Evolutionary conservation across 495 filamentous ascomycete genomes (phyloP).

Genomic region (Darksidea phi): DNA sequence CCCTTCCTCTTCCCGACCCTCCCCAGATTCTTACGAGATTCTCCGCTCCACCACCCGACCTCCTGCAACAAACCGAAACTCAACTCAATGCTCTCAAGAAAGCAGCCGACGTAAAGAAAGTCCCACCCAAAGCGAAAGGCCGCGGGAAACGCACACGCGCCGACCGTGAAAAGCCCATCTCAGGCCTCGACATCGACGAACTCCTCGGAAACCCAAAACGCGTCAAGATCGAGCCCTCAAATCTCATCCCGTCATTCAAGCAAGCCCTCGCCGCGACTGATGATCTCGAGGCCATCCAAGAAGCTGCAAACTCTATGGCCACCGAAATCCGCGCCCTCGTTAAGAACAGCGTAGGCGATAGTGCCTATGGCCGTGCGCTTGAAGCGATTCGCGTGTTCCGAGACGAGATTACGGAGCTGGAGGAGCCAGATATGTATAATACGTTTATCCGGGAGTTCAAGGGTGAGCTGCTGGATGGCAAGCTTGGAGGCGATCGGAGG

Average conservation of each 20-base stretch:
- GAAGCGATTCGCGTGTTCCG: slow-evolving; percentile 77
- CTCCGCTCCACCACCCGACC: slow-evolving; percentile 67
- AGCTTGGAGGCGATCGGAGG: slow-evolving; percentile 75
- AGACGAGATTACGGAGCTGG: slow-evolving; percentile 71
- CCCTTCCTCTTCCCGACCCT: slow-evolving; percentile 64
- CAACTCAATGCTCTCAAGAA: slow-evolving; percentile 62
- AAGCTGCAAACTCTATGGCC: slow-evolving; percentile 72
- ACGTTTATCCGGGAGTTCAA: slow-evolving; percentile 70
- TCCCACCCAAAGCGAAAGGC: slow-evolving; percentile 74
- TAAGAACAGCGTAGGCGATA: slow-evolving; percentile 69
- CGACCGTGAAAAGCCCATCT: slow-evolving; percentile 77
- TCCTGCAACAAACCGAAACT: slow-evolving; percentile 56
- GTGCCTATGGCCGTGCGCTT: slow-evolving; percentile 68
- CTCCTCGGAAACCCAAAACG: slow-evolving; percentile 62
- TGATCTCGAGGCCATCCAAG: slow-evolving; percentile 60
- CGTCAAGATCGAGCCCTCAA: slow-evolving; percentile 67
- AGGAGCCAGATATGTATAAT: slow-evolving; percentile 78
- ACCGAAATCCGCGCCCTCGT: slow-evolving; percentile 68
- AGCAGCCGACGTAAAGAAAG: slow-evolving; percentile 83
- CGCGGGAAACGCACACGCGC: slow-evolving; percentile 67
- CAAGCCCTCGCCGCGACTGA: slow-evolving; percentile 67
- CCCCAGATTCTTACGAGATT: slow-evolving; percentile 69
- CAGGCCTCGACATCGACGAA: slow-evolving; percentile 80
- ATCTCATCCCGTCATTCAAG: slow-evolving; percentile 91
- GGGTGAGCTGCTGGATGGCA: slow-evolving; percentile 62